Conservation (phyloP, 2,329 filamentous ascomycete species). For the Xylariaceae sp. region DNA sequence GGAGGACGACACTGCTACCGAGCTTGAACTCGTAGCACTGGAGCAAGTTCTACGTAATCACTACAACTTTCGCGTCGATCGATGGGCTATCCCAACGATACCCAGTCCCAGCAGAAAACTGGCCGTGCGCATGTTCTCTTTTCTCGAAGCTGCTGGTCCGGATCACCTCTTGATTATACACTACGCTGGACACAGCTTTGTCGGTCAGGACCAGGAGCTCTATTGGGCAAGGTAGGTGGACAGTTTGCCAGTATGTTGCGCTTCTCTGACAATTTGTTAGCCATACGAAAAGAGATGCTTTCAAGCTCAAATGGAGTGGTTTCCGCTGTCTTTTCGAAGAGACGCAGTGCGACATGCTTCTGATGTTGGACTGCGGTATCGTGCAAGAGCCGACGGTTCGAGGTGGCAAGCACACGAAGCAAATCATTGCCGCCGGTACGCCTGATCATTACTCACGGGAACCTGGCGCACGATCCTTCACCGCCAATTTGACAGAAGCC, state of each 20-base stretch:
- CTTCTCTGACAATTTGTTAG: slow-evolving; percentile 42
- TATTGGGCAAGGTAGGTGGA: slow-evolving; percentile 61
- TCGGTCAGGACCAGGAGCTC: slow-evolving; percentile 54
- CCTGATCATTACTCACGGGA: slow-evolving; percentile 46
- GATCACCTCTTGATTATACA: slow-evolving; percentile 61
- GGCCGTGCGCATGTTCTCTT: slow-evolving; percentile 54
- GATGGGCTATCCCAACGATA: slow-evolving; percentile 56
- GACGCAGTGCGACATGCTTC: slow-evolving; percentile 56
- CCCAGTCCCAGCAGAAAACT: slow-evolving; percentile 57
- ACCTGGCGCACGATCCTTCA: slow-evolving; percentile 50
- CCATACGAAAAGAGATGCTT: slow-evolving; percentile 52
- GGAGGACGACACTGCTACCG: slow-evolving; percentile 53
- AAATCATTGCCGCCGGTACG: slow-evolving; percentile 56
- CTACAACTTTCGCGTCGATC: slow-evolving; percentile 56
- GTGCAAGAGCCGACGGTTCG: slow-evolving; percentile 46
- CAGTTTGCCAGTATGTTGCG: slow-evolving; percentile 17
- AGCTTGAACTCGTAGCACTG: slow-evolving; percentile 49
- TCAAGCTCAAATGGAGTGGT: slow-evolving; percentile 59
- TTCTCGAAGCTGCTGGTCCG: slow-evolving; percentile 52
- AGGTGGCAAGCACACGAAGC: slow-evolving; percentile 53
- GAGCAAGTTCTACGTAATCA: slow-evolving; percentile 54
- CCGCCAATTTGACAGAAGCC: slow-evolving; percentile 50
- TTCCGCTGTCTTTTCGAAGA: slow-evolving; percentile 59
- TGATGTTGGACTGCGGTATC: slow-evolving; percentile 58
- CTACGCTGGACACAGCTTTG: slow-evolving; percentile 57